Evolutionary conservation across 495 filamentous ascomycete genomes (phyloP), one percentile per base, ranked within the genome.

Genomic region (Hyaloscypha finlandica): DNA sequence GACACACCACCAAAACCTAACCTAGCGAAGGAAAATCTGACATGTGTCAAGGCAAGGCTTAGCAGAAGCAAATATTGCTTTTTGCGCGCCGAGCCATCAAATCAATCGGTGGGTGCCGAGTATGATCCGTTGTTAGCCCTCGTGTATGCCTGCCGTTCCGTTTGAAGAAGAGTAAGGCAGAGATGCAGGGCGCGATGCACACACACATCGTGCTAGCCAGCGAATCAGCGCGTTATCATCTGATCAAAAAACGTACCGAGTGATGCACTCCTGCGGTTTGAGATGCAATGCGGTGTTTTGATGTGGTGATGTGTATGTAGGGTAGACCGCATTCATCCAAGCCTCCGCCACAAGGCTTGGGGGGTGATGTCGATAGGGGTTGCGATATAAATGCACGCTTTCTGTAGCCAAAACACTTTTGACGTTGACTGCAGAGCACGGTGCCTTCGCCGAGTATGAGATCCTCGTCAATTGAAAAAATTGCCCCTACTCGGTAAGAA

Each of bases 81-180:
- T 68, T 68, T 64, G 66, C 66, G 66, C 42, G 55, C 30, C 66
- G 66, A 53, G 35, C 66, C 66, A 48, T 48, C 16, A 12, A 37
- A 37, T 37, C 35, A 14, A 48, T 68, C 66, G 51, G 51, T 32
- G 29, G 30, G 51, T 37, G 51, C 61, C 52, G 61, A 55, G 12
- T 8, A 64, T 20, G 25, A 54, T 33, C 42, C 19, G 5, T n/a
- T 35, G 31, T 37, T 37, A 33, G 45, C 55, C 63, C 20, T 51
- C 55, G 25, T 19, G 8, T 59, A 48, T 61, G 33, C 59, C 42
- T 61, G 32, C 60, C 60, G 22, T 63, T 64, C 51, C 52, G 61
- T 29, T n/a, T 20, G 30, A 55, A 30, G 12, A 42, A 52, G 19
- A 52, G 16, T 0, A n/a, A 32, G 42, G 42, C 42, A 48, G 6